Conservation (phyloP, 768 basidiomycete species). For the Phaeotremella fagi region DNA sequence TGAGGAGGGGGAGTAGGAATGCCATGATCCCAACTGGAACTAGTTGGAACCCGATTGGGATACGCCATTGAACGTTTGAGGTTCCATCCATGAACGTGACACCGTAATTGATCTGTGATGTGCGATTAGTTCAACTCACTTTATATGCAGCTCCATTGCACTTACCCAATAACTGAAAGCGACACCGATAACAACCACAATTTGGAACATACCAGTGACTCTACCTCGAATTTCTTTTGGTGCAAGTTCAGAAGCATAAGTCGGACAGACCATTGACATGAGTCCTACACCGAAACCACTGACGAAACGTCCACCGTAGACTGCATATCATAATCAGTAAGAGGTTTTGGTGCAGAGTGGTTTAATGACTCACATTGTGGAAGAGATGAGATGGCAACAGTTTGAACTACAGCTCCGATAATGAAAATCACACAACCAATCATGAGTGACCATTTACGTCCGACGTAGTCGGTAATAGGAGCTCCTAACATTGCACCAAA, state of each 20-base stretch:
- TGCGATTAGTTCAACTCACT: not conserved
- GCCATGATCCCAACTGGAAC: slow-evolving; percentile 50
- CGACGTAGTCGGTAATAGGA: slow-evolving; percentile 51
- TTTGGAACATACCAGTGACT: slow-evolving; percentile 79
- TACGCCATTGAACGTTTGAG: slow-evolving; percentile 23
- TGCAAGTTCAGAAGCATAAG: slow-evolving; percentile 79
- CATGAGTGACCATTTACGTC: slow-evolving; percentile 63
- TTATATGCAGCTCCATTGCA: not conserved
- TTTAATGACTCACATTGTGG: slow-evolving; percentile 61
- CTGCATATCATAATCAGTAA: slow-evolving; percentile 35
- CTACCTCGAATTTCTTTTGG: slow-evolving; percentile 82
- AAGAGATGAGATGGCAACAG: slow-evolving; percentile 38
- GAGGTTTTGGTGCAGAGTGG: slow-evolving; percentile 60
- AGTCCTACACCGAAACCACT: slow-evolving; percentile 76
- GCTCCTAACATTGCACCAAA: slow-evolving; percentile 65
- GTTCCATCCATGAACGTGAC: slow-evolving; percentile 16
- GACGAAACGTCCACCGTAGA: slow-evolving; percentile 75
- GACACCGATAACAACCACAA: slow-evolving; percentile 78
- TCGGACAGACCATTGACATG: slow-evolving; percentile 64
- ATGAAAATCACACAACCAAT: slow-evolving; percentile 61
- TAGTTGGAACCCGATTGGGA: slow-evolving; percentile 46
- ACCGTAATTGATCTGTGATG: slow-evolving; percentile 40
- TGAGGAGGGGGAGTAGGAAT: slow-evolving; percentile 30
- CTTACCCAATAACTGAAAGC: slow-evolving; percentile 59
- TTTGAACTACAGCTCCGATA: slow-evolving; percentile 54